Percentiles rank a stretch among this genome's conserved stretches.
These are phyloP conservation scores for Metschnikowia drakensbergensis DNA, from an alignment of 805 yeast species.

Conservation along the genomic window DNA sequence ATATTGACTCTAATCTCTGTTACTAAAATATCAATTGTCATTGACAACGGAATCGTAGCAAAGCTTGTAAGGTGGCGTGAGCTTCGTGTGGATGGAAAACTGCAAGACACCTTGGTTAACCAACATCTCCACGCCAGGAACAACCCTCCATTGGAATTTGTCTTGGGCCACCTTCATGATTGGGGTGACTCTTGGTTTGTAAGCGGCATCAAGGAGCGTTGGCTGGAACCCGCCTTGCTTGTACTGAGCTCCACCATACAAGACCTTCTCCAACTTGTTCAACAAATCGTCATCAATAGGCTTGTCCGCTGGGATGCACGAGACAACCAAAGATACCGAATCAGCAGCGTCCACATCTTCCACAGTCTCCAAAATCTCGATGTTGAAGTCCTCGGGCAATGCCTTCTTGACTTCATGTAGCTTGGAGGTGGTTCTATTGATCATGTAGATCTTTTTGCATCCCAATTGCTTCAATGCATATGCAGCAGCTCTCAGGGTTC, in stretches of 20 bases:
- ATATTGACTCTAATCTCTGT: neutral
- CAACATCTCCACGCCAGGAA: conserved; percentile 89
- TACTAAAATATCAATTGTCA: conserved; percentile 10
- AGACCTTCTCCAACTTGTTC: conserved; percentile 44
- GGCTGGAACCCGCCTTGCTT: conserved; percentile 42
- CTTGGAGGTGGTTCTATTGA: conserved; percentile 75
- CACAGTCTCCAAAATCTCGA: conserved; percentile 50
- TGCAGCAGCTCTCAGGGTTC: conserved; percentile 93
- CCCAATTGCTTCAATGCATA: conserved; percentile 81
- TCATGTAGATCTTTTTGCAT: conserved; percentile 67
- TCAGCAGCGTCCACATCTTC: conserved; percentile 45
- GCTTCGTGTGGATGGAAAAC: conserved; percentile 71
- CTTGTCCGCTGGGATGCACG: conserved; percentile 81
- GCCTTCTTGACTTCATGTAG: conserved; percentile 52
- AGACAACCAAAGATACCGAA: conserved; percentile 58
- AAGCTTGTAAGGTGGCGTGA: conserved; percentile 57
- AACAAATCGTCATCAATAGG: conserved; percentile 56
- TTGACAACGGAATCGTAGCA: conserved; percentile 57
- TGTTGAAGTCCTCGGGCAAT: conserved; percentile 59
- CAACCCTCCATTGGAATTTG: conserved; percentile 67
- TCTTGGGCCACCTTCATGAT: conserved; percentile 73
- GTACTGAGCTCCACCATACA: conserved; percentile 36
- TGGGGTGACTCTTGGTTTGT: conserved; percentile 85
- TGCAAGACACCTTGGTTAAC: conserved; percentile 92
- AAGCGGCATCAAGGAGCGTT: conserved; percentile 84